Conservation (phyloP, 108 stramenopile genomes). For the Schizochytrium sp. region DNA sequence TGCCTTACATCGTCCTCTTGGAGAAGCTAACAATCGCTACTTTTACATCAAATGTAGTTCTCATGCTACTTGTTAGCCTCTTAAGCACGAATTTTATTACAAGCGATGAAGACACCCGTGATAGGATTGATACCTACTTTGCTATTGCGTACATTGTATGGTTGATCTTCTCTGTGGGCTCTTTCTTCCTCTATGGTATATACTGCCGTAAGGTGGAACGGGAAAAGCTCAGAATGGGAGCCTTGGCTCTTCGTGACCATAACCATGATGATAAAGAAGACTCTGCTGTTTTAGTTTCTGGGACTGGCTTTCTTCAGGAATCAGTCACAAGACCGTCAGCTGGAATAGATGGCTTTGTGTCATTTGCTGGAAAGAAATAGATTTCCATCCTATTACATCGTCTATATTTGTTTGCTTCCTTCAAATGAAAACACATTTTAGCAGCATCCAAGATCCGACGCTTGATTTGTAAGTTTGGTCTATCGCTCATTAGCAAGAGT, state of each 20-base stretch:
- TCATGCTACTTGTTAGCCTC: slow-evolving; percentile 24
- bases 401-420: too few species aligned
- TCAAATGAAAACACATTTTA: too few species aligned
- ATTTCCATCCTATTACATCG: neutral
- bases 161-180: neutral
- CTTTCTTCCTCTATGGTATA: neutral
- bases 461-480: too few species aligned
- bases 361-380: slow-evolving; percentile 1
- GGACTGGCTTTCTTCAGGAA: neutral
- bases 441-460: too few species aligned
- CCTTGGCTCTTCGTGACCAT: neutral
- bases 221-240: neutral
- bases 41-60: slow-evolving; percentile 43
- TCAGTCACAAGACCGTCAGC: neutral
- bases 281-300: neutral
- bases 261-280: slow-evolving; percentile 4
- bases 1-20: slow-evolving; percentile 40
- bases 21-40: slow-evolving; percentile 22
- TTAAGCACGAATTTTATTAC: neutral
- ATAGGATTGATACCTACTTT: slow-evolving; percentile 8
- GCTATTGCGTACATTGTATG: slow-evolving; percentile 1
- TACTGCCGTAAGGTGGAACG: neutral
- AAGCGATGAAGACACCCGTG: slow-evolving; percentile 7
- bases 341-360: slow-evolving; percentile 8
- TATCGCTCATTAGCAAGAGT: too few species aligned